A percentile compares a stretch with the other conserved stretches of the same genome.
phyloP scores from a whole-genome alignment of 345 rosid species.

The Corchorus capsularis region DNA sequence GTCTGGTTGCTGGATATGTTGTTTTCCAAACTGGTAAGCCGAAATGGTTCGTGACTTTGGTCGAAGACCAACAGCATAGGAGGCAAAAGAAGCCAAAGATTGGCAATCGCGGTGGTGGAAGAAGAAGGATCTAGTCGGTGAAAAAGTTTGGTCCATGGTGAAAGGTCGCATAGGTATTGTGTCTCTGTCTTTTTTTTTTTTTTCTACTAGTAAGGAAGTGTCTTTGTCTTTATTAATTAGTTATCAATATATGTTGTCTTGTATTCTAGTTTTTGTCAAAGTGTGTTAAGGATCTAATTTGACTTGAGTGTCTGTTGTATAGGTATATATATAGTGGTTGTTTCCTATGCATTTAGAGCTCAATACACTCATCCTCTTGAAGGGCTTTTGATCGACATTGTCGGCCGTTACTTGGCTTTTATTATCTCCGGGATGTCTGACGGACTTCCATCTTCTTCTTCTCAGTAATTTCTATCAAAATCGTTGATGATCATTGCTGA shows the following conservation, averaged over 20 bases:
- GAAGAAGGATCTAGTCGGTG: neutral
- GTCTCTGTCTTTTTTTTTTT: too few relatives aligned
- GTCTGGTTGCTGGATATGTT: slow-evolving; percentile 2
- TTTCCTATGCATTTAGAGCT: slow-evolving; percentile 87
- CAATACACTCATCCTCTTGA: slow-evolving; percentile 78
- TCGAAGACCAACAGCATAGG: neutral
- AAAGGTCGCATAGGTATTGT: too few relatives aligned
- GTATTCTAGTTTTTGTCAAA: too few relatives aligned
- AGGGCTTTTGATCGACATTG: slow-evolving; percentile 74
- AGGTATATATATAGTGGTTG: too few relatives aligned
- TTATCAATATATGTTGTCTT: too few relatives aligned
- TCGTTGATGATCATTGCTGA: slow-evolving; percentile 86
- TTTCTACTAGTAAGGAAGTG: too few relatives aligned
- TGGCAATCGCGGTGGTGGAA: neutral
- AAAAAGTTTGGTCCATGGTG: too few relatives aligned
- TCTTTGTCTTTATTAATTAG: too few relatives aligned
- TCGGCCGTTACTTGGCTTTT: slow-evolving; percentile 82
- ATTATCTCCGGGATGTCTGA: slow-evolving; percentile 83
- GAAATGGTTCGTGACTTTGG: neutral
- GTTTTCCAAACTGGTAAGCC: slow-evolving; percentile 16
- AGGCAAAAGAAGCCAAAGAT: neutral
- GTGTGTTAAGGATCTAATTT: too few relatives aligned
- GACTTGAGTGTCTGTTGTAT: too few relatives aligned
- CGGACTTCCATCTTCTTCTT: slow-evolving; percentile 80
- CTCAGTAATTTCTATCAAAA: slow-evolving; percentile 80